Percentiles rank a stretch among this genome's conserved stretches.
Conservation (phyloP, 345 rosid genomes). For the Durio zibethinus region DNA sequence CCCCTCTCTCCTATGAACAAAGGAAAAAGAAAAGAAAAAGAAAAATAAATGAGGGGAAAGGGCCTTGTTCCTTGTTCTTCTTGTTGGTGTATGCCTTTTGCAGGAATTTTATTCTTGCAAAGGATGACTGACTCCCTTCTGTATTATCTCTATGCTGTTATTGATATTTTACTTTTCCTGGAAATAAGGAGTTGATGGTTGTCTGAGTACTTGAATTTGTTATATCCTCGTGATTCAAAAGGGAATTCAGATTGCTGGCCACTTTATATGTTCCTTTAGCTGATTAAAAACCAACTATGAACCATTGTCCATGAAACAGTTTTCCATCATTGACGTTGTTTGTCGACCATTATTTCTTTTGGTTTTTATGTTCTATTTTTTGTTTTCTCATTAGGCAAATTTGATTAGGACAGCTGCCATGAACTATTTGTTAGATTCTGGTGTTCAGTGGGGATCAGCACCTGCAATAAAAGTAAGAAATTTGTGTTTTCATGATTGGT, state of each 20-base stretch:
- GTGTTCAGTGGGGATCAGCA: constrained; percentile 92
- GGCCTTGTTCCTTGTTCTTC: background rate
- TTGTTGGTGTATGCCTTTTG: background rate
- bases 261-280: background rate
- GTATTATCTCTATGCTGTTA: background rate
- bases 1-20: background rate
- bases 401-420: constrained; percentile 83
- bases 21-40: background rate
- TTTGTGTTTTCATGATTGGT: background rate
- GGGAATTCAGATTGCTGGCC: background rate
- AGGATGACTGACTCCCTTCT: background rate
- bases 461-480: constrained; percentile 82
- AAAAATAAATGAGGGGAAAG: background rate
- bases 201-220: background rate
- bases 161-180: background rate
- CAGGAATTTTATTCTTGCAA: background rate
- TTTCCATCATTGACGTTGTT: background rate
- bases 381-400: constrained; percentile 57
- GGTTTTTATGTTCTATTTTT: background rate
- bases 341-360: background rate
- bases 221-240: background rate
- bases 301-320: background rate
- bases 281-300: background rate
- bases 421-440: constrained; percentile 77
- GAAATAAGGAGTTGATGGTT: background rate